phyloP scores from a whole-genome alignment of 306 rosid species.

The Hippophae rhamnoides region DNA sequence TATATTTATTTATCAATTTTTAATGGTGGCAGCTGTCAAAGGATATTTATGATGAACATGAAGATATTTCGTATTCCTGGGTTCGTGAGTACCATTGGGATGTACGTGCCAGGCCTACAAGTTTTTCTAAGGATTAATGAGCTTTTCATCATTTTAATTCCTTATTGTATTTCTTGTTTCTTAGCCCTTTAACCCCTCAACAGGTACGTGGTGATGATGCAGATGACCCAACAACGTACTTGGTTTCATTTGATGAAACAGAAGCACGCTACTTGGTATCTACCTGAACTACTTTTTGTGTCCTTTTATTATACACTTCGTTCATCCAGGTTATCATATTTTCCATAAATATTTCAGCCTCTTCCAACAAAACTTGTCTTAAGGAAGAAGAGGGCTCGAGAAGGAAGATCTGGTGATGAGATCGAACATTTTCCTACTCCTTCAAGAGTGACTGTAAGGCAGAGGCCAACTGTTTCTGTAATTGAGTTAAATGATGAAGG shows the following conservation, averaged over 20 bases:
- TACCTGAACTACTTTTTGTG: slow-evolving; percentile 12
- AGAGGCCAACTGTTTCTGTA: slow-evolving; percentile 59
- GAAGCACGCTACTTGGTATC: slow-evolving; percentile 85
- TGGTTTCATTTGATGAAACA: slow-evolving; percentile 74
- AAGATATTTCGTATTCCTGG: slow-evolving; percentile 76
- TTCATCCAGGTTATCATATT: slow-evolving; percentile 7
- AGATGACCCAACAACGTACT: slow-evolving; percentile 68
- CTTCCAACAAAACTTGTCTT: slow-evolving; percentile 84
- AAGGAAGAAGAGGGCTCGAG: slow-evolving; percentile 87
- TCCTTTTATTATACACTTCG: background rate
- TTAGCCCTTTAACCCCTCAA: slow-evolving; percentile 13
- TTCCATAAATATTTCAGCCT: slow-evolving; percentile 47
- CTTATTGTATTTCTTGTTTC: background rate
- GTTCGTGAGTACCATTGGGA: slow-evolving; percentile 33
- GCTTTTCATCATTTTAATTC: background rate
- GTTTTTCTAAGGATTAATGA: slow-evolving; percentile 8
- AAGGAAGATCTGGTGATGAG: slow-evolving; percentile 78
- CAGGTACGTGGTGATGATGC: slow-evolving; percentile 87
- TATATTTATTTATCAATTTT: slow-evolving; percentile 17
- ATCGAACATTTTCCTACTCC: slow-evolving; percentile 81
- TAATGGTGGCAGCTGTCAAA: slow-evolving; percentile 67
- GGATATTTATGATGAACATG: slow-evolving; percentile 77
- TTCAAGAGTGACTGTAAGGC: slow-evolving; percentile 69
- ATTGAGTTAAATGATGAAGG: slow-evolving; percentile 66
- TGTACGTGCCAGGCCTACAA: slow-evolving; percentile 37